phyloP scores from a whole-genome alignment of 805 yeast genomes.

The Hagleromyces aurorensis region DNA sequence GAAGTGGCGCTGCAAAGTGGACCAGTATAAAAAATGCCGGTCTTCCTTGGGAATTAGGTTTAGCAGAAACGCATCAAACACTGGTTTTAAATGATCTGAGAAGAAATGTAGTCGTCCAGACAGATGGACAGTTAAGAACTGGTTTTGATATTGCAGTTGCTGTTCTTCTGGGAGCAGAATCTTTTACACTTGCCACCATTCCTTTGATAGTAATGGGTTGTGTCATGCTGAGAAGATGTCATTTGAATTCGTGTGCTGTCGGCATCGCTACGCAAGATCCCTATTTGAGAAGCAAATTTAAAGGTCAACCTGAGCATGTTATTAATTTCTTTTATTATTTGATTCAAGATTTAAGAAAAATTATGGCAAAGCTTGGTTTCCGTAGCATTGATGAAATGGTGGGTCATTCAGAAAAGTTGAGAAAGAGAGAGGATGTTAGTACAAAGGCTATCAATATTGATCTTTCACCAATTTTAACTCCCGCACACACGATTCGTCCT shows the following conservation, averaged over 20 bases:
- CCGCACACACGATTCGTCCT: slow-evolving; percentile 93
- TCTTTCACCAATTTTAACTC: slow-evolving; percentile 87
- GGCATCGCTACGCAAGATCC: slow-evolving; percentile 99
- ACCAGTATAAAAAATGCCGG: slow-evolving; percentile 97
- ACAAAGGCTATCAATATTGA: slow-evolving; percentile 89
- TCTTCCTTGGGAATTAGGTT: slow-evolving; percentile 96
- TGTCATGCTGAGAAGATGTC: slow-evolving; percentile 93
- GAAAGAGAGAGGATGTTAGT: slow-evolving; percentile 78
- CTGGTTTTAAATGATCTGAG: slow-evolving; percentile 90
- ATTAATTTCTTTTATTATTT: slow-evolving; percentile 94
- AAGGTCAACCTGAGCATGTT: slow-evolving; percentile 97
- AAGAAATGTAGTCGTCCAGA: slow-evolving; percentile 91
- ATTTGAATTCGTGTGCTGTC: slow-evolving; percentile 90
- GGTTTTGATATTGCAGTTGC: slow-evolving; percentile 97
- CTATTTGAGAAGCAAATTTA: slow-evolving; percentile 79
- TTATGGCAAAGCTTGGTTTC: slow-evolving; percentile 94
- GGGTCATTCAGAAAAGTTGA: slow-evolving; percentile 88
- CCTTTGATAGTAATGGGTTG: slow-evolving; percentile 97
- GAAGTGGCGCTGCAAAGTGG: slow-evolving; percentile 99
- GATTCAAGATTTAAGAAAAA: slow-evolving; percentile 82
- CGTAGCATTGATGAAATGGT: slow-evolving; percentile 96
- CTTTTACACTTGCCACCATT: slow-evolving; percentile 96
- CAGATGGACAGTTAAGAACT: slow-evolving; percentile 97
- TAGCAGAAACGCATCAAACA: slow-evolving; percentile 97
- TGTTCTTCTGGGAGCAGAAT: slow-evolving; percentile 93